phyloP scores from a whole-genome alignment of 2,329 filamentous ascomycete species.

The Paracorniculantispora psalliotae region DNA sequence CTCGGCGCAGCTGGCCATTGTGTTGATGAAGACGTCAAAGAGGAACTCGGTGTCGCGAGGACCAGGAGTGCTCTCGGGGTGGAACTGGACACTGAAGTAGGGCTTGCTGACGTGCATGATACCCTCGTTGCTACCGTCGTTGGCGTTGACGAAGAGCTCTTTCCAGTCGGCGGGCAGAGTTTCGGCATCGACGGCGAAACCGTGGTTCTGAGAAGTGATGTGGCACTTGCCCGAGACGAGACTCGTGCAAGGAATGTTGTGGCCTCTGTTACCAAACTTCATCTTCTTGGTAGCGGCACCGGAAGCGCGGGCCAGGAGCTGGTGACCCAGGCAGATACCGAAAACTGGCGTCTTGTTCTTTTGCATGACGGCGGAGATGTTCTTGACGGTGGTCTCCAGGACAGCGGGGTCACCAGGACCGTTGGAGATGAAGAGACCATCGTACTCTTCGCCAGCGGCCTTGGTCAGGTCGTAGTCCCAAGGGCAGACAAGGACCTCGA shows the following conservation, averaged over 20 bases:
- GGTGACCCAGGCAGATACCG: conserved; percentile 93
- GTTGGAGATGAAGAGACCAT: conserved; percentile 97
- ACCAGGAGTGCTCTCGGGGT: conserved; percentile 93
- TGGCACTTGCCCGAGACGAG: conserved; percentile 94
- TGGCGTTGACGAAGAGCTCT: conserved; percentile 96
- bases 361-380: conserved; percentile 70
- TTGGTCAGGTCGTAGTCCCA: conserved; percentile 90
- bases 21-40: conserved; percentile 92
- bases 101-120: conserved; percentile 82
- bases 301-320: conserved; percentile 82
- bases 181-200: conserved; percentile 81
- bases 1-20: conserved; percentile 67
- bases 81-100: conserved; percentile 99
- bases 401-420: conserved; percentile 92
- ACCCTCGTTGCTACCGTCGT: conserved; percentile 96
- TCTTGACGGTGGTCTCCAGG: conserved; percentile 71
- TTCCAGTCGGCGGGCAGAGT: conserved; percentile 76
- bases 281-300: conserved; percentile 88
- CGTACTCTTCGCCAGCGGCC: conserved; percentile 76
- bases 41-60: conserved; percentile 94
- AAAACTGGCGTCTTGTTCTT: conserved; percentile 84
- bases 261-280: conserved; percentile 98
- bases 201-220: conserved; percentile 98
- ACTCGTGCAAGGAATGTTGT: conserved; percentile 97
- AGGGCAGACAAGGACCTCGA: conserved; percentile 90